A percentile compares a stretch with the other conserved stretches of the same genome.
phyloP scores from a whole-genome alignment of 108 stramenopile genomes.

The Discostella pseudostelligera region DNA sequence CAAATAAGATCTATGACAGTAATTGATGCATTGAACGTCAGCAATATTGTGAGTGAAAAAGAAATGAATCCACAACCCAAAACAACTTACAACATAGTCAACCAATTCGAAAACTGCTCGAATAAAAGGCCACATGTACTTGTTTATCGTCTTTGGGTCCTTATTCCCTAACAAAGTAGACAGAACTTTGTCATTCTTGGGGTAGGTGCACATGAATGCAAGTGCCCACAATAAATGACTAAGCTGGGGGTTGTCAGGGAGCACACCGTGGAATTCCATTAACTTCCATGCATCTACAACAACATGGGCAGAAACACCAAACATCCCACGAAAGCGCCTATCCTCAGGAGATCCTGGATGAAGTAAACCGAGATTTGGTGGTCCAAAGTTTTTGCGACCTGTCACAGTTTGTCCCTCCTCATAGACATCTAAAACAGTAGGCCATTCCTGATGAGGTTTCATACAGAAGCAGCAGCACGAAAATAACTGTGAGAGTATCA shows the following conservation, averaged over 20 bases:
- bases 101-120: constrained; percentile 3
- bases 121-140: constrained; percentile 20
- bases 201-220: constrained; percentile 11
- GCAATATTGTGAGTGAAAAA: neutral
- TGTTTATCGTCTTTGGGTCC: constrained; percentile 14
- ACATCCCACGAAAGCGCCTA: neutral
- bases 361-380: neutral
- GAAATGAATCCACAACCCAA: neutral
- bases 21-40: neutral
- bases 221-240: constrained; percentile 17
- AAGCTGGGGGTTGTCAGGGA: neutral
- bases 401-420: neutral
- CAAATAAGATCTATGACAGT: constrained; percentile 13
- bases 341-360: neutral
- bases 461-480: no score
- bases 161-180: neutral
- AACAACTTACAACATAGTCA: constrained; percentile 7
- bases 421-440: neutral
- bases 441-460: no score
- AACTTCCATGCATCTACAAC: constrained; percentile 7
- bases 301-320: constrained; percentile 7
- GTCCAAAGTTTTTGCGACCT: neutral
- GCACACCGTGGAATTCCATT: neutral
- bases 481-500: no score
- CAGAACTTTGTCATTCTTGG: constrained; percentile 6